Evolutionary conservation across 225 moss, liverwort and hornwort genomes (phyloP), one percentile per base, ranked within the genome.

Genomic region (Thuidium tamariscinum): DNA sequence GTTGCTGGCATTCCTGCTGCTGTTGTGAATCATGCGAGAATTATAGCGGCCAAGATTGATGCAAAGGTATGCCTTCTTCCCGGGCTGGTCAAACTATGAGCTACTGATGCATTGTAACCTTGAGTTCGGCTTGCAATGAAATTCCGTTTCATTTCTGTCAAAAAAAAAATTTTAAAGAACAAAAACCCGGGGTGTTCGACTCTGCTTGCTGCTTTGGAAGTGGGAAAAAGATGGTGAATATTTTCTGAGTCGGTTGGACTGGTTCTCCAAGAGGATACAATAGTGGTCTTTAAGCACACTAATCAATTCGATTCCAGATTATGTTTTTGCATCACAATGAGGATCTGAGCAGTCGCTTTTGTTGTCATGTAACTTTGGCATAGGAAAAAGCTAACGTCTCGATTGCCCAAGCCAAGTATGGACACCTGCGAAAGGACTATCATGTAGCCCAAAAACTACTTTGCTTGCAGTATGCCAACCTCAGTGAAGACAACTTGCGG

Each of bases 391-490:
- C 69, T 48, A 92, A 91, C 77, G 78, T 91, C 20, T 85, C 85
- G 32, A 79, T 81, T 30, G 89, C 86, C 41, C 89, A 89, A 36
- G 82, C 88, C 63, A 94, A 92, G 76, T 89, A 86, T 81, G 87
- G 90, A 59, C 80, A 91, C 80, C 83, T 93, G 65, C 94, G 87
- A 57, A 95, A 92, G 89, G 93, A 97, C 14, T 98, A 98, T 84
- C 93, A 89, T 79, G 83, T 95, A 26, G 97, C 97, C 37, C 95
- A 97, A 87, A 95, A 95, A 84, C 96, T 98, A 26, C 90, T 95
- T 56, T 97, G 95, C 89, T 91, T 98, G 89, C 95, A 94, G 80
- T 90, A 97, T 73, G 92, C 95, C 42, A 92, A 95, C n/a, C 93
- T 95, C 80, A 93, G 90, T 70, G 93, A 92, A 69, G 88, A 93